Percentiles rank a stretch among this genome's conserved stretches.
Evolutionary conservation across 1,284 basidiomycete genomes (phyloP).

Genomic region (Ganoderma boninense): DNA sequence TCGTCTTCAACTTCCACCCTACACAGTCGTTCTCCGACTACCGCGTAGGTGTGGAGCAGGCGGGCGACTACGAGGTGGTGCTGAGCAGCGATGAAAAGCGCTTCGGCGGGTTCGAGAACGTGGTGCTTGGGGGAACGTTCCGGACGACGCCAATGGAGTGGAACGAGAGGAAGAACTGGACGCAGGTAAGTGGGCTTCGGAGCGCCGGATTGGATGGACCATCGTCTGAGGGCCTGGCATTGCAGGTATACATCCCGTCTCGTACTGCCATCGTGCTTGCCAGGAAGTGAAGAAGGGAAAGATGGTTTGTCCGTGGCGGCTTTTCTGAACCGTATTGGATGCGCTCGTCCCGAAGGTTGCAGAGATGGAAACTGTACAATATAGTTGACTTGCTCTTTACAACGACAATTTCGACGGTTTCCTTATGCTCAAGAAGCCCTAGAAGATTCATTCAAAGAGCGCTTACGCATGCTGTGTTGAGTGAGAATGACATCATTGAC

Average conservation of each 20-base stretch:
- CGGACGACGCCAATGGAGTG: conserved; percentile 90
- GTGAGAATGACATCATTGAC: neutral
- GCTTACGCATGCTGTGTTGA: no score
- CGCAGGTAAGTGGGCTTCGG: conserved; percentile 67
- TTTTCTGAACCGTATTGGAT: neutral
- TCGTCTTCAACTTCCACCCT: conserved; percentile 97
- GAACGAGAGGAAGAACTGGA: conserved; percentile 91
- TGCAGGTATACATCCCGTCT: conserved; percentile 81
- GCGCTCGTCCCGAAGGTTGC: neutral
- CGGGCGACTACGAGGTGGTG: conserved; percentile 88
- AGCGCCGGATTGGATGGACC: neutral
- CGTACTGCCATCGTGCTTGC: conserved; percentile 81
- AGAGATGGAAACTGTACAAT: neutral
- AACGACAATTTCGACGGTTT: neutral
- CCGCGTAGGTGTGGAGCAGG: conserved; percentile 86
- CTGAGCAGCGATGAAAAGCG: conserved; percentile 87
- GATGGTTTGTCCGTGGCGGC: neutral
- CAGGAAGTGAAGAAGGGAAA: conserved; percentile 41
- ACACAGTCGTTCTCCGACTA: conserved; percentile 92
- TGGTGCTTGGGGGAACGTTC: conserved; percentile 72
- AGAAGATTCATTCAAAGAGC: neutral
- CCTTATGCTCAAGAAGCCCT: no score
- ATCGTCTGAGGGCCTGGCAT: conserved; percentile 18
- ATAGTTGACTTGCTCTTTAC: neutral
- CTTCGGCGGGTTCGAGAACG: conserved; percentile 91